Conservation (phyloP, 2,329 filamentous ascomycete species). For the Chaetomium globosum region DNA sequence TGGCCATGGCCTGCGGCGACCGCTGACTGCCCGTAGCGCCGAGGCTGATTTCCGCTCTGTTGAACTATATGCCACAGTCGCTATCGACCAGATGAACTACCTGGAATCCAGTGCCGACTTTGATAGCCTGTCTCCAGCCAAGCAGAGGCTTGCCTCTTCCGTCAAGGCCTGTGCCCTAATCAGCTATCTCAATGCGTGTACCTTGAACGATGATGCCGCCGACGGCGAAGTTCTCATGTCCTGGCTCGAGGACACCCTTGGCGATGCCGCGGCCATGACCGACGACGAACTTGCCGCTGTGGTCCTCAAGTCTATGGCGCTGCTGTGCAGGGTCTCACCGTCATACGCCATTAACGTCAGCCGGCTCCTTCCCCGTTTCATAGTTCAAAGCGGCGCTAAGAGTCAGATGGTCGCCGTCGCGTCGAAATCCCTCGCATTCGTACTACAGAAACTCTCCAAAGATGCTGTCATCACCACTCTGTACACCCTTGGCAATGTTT, state of each 20-base stretch:
- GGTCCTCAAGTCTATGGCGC: conserved; percentile 77
- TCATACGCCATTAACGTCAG: conserved; percentile 74
- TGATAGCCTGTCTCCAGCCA: conserved; percentile 79
- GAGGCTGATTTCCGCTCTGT: conserved; percentile 60
- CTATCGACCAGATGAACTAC: conserved; percentile 79
- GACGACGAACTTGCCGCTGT: conserved; percentile 75
- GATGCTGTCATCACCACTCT: conserved; percentile 93
- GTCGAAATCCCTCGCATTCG: conserved; percentile 79
- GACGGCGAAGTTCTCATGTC: conserved; percentile 76
- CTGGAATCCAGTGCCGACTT: conserved; percentile 91
- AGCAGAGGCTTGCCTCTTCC: conserved; percentile 82
- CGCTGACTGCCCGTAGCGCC: conserved; percentile 46
- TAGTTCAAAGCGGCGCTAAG: conserved; percentile 78
- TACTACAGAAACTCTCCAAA: conserved; percentile 80
- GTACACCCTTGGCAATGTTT: conserved; percentile 93
- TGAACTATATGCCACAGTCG: conserved; percentile 69
- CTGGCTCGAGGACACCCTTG: conserved; percentile 83
- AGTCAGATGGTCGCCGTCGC: conserved; percentile 72
- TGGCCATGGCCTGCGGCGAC: conserved; percentile 52
- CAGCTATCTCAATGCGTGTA: conserved; percentile 80
- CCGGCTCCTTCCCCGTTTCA: conserved; percentile 78
- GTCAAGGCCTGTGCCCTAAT: conserved; percentile 82
- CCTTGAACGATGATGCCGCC: conserved; percentile 78
- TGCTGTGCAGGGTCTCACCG: conserved; percentile 75
- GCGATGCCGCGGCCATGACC: conserved; percentile 79